These are phyloP conservation scores for Colletotrichum sp. DNA, from an alignment of 2,329 filamentous ascomycete species.

Conservation along the genomic window DNA sequence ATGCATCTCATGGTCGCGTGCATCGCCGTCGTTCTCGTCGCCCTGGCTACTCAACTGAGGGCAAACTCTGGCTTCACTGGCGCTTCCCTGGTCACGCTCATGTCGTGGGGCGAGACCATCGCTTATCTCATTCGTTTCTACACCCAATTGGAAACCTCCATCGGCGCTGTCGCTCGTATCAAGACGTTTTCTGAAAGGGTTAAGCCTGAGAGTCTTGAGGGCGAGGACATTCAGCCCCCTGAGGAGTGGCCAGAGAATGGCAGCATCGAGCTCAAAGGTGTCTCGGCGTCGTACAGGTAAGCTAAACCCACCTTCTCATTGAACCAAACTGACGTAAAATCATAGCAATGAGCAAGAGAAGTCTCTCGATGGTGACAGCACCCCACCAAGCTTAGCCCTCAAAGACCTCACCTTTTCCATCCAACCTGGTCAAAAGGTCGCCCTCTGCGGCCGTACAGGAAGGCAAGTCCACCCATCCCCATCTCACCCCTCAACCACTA, in stretches of 20 bases:
- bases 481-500: not conserved
- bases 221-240: constrained; percentile 5
- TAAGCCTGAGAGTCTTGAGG: constrained; percentile 9
- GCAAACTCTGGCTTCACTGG: constrained; percentile 36
- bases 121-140: constrained; percentile 32
- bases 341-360: not conserved
- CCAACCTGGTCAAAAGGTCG: constrained; percentile 23
- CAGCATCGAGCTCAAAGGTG: constrained; percentile 17
- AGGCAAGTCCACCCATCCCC: constrained; percentile 3
- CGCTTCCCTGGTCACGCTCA: constrained; percentile 37
- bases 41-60: constrained; percentile 45
- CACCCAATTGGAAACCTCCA: constrained; percentile 29
- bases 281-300: constrained; percentile 23
- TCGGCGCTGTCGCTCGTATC: constrained; percentile 24
- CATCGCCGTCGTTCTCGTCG: constrained; percentile 52
- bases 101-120: constrained; percentile 34
- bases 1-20: constrained; percentile 52
- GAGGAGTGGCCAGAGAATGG: constrained; percentile 24
- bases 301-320: fast-evolving
- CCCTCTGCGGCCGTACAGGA: constrained; percentile 28
- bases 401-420: constrained; percentile 20
- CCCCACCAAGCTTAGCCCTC: not conserved
- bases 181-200: constrained; percentile 24
- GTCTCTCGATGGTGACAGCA: not conserved
- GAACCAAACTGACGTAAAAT: not conserved